Conservation (phyloP, 169 alveolate genomes). For the Eimeria brunetti region DNA sequence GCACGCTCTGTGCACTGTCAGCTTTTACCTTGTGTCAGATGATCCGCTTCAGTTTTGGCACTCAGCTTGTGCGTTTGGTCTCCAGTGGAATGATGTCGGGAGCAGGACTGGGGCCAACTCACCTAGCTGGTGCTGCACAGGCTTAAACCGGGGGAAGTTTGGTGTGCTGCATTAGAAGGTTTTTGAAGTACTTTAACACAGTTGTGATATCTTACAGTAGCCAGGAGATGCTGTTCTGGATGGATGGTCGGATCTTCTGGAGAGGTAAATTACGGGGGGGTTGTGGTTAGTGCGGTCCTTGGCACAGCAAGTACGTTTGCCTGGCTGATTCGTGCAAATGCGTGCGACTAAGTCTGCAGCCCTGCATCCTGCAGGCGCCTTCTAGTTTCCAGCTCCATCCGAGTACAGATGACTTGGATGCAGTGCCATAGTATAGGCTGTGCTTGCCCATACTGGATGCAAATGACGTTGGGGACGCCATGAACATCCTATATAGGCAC, state of each 20-base stretch:
- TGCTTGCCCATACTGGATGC: neutral
- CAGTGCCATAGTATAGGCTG: neutral
- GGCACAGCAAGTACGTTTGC: conserved; percentile 13
- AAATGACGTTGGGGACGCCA: neutral
- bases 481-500: too few species aligned
- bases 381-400: neutral
- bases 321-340: neutral
- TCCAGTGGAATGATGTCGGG: neutral
- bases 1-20: neutral
- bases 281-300: neutral
- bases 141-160: neutral
- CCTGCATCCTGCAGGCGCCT: neutral
- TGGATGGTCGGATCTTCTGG: neutral
- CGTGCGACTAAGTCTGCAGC: neutral
- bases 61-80: neutral
- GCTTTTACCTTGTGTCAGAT: neutral
- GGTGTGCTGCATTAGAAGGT: neutral
- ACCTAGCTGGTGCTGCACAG: neutral
- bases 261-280: neutral
- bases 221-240: neutral
- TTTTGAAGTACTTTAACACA: neutral
- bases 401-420: neutral
- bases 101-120: neutral
- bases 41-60: neutral
- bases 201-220: neutral